Base-by-base conservation (phyloP, 2,329 filamentous ascomycete genomes). In the Hansfordia pulvinata region DNA sequence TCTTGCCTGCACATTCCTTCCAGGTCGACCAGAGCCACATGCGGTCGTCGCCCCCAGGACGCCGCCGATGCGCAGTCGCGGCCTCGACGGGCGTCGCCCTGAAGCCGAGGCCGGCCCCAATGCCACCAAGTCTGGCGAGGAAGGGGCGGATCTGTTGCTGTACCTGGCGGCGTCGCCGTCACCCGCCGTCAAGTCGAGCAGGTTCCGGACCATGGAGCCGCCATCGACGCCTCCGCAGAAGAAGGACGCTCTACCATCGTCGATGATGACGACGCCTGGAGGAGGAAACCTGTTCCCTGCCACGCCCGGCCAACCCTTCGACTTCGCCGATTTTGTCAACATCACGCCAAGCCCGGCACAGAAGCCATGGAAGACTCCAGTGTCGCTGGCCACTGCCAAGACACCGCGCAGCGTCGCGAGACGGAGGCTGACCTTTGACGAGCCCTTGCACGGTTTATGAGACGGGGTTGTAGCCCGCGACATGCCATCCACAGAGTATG, bases 321-420 rank as follows among this genome's bases (percentile, higher is more conserved):
- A 96, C 57, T 93, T 96, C 56, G 74, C 85, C 27, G 90, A 98
- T 48, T 98, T 93, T 54, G 78, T 96, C 47, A 94, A 96, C 54
- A 88, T 96, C 49, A 93, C 90, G 6, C 90, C 90, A 1, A 93
- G 84, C 45, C 90, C 90, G 12, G 90, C 84, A 15, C 90, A 94
- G 56, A 83, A 75, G 39, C 69, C 76, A 8, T 94, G 85, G 81
- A 83, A 79, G 49, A 93, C 85, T 1, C 85, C 84, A 8, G 52
- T 72, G 8, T 64, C 70, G 16, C 60, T 63, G 17, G 47, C 56
- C 11, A 42, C 51, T 8, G 49, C 56, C 28, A 63, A 61, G 42
- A 74, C 69, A 22, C 70, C 70, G 7, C 47, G 69, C 30, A 82
- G 73, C 39, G 70, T 79, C 24, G 68, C 80, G n/a, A 62, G 82